Percentiles rank a stretch among this genome's conserved stretches.
These are phyloP conservation scores for Ceratobasidium papillatum DNA, from an alignment of 1,284 basidiomycete species.

Conservation along the genomic window DNA sequence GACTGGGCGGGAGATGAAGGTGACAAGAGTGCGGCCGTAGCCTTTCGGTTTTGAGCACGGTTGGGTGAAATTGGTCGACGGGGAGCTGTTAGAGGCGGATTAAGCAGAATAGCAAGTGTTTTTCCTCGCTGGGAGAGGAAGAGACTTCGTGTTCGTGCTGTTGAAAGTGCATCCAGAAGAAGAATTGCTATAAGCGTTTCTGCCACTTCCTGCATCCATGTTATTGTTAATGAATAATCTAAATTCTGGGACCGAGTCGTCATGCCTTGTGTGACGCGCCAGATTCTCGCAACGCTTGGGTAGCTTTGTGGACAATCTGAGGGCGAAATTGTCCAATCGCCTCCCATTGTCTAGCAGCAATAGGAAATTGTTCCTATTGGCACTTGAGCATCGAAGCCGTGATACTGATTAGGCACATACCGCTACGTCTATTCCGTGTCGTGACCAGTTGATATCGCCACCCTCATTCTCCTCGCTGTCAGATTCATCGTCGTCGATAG, in stretches of 20 bases:
- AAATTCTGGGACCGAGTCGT: slow-evolving; percentile 39
- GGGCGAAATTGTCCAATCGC: slow-evolving; percentile 80
- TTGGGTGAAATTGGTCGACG: slow-evolving; percentile 43
- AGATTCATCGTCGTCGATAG: slow-evolving; percentile 67
- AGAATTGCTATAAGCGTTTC: slow-evolving; percentile 81
- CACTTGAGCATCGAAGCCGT: slow-evolving; percentile 18
- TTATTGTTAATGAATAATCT: slow-evolving; percentile 18
- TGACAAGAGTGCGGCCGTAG: slow-evolving; percentile 54
- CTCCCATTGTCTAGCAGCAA: slow-evolving; percentile 91
- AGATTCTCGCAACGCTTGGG: slow-evolving; percentile 70
- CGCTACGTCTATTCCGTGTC: slow-evolving; percentile 68
- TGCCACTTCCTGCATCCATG: slow-evolving; percentile 65
- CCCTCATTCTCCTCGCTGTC: slow-evolving; percentile 39
- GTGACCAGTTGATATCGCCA: slow-evolving; percentile 58
- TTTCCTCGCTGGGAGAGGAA: slow-evolving; percentile 77
- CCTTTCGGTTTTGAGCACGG: slow-evolving; percentile 47
- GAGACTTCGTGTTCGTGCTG: slow-evolving; percentile 73
- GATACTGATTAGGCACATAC: slow-evolving; percentile 54
- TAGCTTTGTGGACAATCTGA: slow-evolving; percentile 86
- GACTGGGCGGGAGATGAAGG: slow-evolving; percentile 42
- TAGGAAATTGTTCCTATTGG: slow-evolving; percentile 75
- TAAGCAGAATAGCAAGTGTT: slow-evolving; percentile 63
- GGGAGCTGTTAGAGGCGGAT: slow-evolving; percentile 40
- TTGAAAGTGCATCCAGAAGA: slow-evolving; percentile 81
- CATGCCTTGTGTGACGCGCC: slow-evolving; percentile 21